Base-by-base conservation (phyloP, 768 basidiomycete genomes). In the Russula abietina region DNA sequence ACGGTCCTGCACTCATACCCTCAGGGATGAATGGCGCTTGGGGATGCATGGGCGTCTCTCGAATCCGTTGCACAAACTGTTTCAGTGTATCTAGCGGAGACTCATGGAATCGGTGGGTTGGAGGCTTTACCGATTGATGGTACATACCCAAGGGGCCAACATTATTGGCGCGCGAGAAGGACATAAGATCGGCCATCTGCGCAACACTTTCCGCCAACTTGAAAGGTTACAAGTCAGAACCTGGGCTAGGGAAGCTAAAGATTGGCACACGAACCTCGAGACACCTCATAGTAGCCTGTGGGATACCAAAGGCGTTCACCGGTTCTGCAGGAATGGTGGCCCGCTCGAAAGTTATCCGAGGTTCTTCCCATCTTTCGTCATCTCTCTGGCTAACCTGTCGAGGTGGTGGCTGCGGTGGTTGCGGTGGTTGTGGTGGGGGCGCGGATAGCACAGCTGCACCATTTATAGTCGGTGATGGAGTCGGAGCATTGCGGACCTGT, bases 261-360 rank as follows among this genome's bases (percentile, higher is more conserved):
- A 48, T 55, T 19, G 26, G 26, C 64, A 38, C 54, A 71, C 80
- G 60, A 60, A 88, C 87, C 81, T 93, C 91, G 39, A 93, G 76
- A 80, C 89, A 91, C 58, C 91, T 80, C 91, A 92, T 92, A 19
- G 91, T 91, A 3, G 89, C 89, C 70, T 92, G 89, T 7, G 91
- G 89, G 57, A 93, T 90, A 5, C 91, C 91, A 74, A 92, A 93
- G 24, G 88, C 88, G 69, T 92, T 92, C 56, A 93, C 88, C 10
- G 91, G 91, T 69, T 91, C 90, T 5, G 84, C 83, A 14, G 91
- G 91, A 67, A 91, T 82, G n/a, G 78, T 77, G 36, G 82, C 87
- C 39, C 76, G 76, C 19, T 84, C 83, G 52, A 89, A 83, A 54
- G 80, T 68, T 46, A 84, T 74, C 60, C 84, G 74, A 8, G 84